phyloP scores from a whole-genome alignment of 441 rosid genomes.

The Gossypium gossypioides region DNA sequence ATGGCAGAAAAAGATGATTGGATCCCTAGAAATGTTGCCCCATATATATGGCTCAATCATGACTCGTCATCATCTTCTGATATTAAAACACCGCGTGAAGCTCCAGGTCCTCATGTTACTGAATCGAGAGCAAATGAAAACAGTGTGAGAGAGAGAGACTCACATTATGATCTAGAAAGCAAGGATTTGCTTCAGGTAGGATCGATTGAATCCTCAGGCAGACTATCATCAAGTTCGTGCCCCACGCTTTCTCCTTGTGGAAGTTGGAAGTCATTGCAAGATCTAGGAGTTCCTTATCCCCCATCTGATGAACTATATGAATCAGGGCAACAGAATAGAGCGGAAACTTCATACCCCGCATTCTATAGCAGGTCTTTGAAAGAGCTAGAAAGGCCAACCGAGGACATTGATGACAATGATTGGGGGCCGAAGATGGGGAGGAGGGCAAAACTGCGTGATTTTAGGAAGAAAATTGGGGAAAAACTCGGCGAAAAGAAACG shows the following conservation, averaged over 20 bases:
- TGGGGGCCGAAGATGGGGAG: conserved; percentile 47
- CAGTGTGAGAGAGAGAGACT: conserved; percentile 14
- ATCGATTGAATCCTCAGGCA: conserved; percentile 12
- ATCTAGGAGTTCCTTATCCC: conserved; percentile 44
- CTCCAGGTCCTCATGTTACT: conserved; percentile 26
- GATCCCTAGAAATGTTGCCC: conserved; percentile 66
- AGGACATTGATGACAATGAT: conserved; percentile 42
- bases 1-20: conserved; percentile 84
- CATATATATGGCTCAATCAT: conserved; percentile 73
- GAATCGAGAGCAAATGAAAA: conserved; percentile 29
- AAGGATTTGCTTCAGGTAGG: conserved; percentile 24
- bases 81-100: conserved; percentile 17
- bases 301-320: conserved; percentile 28
- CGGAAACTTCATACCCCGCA: conserved; percentile 21
- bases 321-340: conserved; percentile 14
- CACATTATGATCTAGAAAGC: conserved; percentile 25
- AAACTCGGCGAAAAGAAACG: conserved; percentile 83
- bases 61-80: conserved; percentile 41
- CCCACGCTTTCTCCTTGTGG: conserved; percentile 10
- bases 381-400: conserved; percentile 17
- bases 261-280: conserved; percentile 37
- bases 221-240: conserved; percentile 19
- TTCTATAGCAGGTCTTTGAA: conserved; percentile 21
- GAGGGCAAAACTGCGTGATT: conserved; percentile 63
- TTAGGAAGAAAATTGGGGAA: conserved; percentile 84